Evolutionary conservation across 2,329 filamentous ascomycete species (phyloP).

Genomic region (Chrysoporthe austroafricana): DNA sequence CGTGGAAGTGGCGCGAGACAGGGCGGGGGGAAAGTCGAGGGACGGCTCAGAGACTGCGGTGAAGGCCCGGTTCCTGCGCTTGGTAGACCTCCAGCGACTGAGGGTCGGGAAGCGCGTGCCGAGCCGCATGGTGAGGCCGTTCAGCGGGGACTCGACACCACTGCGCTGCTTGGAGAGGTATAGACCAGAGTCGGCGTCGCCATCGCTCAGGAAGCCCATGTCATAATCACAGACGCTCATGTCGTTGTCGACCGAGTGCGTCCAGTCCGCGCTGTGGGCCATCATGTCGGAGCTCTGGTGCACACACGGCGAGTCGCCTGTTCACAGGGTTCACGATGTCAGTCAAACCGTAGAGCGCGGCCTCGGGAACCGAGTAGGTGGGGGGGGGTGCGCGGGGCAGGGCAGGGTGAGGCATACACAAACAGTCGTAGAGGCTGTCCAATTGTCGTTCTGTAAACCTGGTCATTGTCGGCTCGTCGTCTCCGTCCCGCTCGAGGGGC

Average conservation of each 20-base stretch:
- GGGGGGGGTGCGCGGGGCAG: background rate
- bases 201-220: slow-evolving; percentile 67
- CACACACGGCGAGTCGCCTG: slow-evolving; percentile 66
- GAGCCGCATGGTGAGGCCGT: slow-evolving; percentile 67
- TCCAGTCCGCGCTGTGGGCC: slow-evolving; percentile 44
- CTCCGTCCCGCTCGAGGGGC: slow-evolving; percentile 70
- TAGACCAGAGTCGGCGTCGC: slow-evolving; percentile 53
- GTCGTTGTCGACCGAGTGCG: slow-evolving; percentile 45
- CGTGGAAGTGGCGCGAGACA: slow-evolving; percentile 65
- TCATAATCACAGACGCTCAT: slow-evolving; percentile 60
- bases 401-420: slow-evolving; percentile 63
- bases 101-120: slow-evolving; percentile 63
- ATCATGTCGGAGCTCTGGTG: slow-evolving; percentile 54
- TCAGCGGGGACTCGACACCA: slow-evolving; percentile 61
- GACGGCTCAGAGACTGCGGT: slow-evolving; percentile 80
- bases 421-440: slow-evolving; percentile 64
- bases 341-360: slow-evolving; percentile 7
- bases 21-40: slow-evolving; percentile 73
- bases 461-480: slow-evolving; percentile 46
- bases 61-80: slow-evolving; percentile 49
- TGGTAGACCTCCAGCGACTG: slow-evolving; percentile 53
- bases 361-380: background rate
- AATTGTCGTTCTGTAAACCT: slow-evolving; percentile 51
- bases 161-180: slow-evolving; percentile 53
- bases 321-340: slow-evolving; percentile 15